A percentile compares a stretch with the other conserved stretches of the same genome.
These are phyloP conservation scores for Ligustrum vulgare DNA, from an alignment of 257 asterid species.

Conservation along the genomic window DNA sequence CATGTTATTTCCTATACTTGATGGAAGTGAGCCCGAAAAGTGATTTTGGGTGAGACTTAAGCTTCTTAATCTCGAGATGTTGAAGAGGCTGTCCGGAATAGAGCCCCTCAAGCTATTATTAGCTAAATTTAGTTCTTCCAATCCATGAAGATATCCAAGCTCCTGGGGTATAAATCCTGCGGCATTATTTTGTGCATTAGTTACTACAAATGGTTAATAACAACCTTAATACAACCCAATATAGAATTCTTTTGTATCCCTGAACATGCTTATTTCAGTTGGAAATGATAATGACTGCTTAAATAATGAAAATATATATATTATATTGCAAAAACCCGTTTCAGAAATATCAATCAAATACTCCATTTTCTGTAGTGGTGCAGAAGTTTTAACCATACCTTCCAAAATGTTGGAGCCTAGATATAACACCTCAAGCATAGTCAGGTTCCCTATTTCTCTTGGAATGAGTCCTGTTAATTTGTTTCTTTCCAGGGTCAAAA, in stretches of 20 bases:
- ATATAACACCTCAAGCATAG: neutral
- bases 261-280: too few relatives aligned
- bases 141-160: constrained; percentile 1
- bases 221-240: neutral
- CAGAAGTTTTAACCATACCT: neutral
- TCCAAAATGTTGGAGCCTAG: neutral
- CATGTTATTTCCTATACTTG: neutral
- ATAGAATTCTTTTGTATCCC: neutral
- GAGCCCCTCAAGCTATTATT: neutral
- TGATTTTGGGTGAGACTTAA: neutral
- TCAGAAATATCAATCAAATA: too few relatives aligned
- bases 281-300: too few relatives aligned
- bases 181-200: neutral
- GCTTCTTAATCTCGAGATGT: neutral
- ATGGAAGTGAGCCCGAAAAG: constrained; percentile 14
- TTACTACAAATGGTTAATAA: neutral
- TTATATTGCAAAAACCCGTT: too few relatives aligned
- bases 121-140: neutral
- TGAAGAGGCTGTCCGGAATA: constrained; percentile 16
- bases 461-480: constrained; percentile 21
- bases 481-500: neutral
- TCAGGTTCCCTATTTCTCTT: constrained; percentile 5
- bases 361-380: neutral
- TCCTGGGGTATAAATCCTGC: constrained; percentile 21
- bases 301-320: too few relatives aligned